These are phyloP conservation scores for Ilex aquifolium DNA, from an alignment of 257 asterid genomes.

Conservation along the genomic window DNA sequence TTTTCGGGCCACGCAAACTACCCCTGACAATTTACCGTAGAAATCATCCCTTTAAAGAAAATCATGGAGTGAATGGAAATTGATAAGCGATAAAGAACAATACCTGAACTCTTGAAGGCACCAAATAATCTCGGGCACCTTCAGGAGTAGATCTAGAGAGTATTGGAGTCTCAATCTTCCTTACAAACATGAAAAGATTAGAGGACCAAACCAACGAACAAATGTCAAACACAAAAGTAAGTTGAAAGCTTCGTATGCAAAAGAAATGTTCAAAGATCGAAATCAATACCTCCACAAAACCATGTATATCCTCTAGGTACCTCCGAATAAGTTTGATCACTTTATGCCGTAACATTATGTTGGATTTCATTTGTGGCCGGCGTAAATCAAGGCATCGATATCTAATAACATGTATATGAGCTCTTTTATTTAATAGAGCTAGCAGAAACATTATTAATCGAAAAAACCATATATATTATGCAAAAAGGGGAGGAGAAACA, in stretches of 20 bases:
- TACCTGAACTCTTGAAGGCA: slow-evolving; percentile 99
- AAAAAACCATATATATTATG: neutral
- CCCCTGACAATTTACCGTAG: no score
- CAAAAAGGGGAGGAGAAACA: neutral
- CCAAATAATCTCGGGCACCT: slow-evolving; percentile 99
- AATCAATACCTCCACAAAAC: slow-evolving; percentile 84
- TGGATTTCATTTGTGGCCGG: slow-evolving; percentile 66
- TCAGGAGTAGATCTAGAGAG: slow-evolving; percentile 99
- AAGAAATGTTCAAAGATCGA: slow-evolving; percentile 6
- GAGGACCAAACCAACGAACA: slow-evolving; percentile 60
- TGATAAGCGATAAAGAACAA: slow-evolving; percentile 6
- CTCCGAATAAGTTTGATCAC: slow-evolving; percentile 87
- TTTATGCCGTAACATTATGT: slow-evolving; percentile 79
- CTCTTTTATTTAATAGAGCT: slow-evolving; percentile 13
- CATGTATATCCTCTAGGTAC: slow-evolving; percentile 82
- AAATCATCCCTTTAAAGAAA: no score
- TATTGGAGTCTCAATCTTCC: slow-evolving; percentile 99
- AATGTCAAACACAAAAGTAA: slow-evolving; percentile 10
- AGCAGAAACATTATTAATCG: neutral
- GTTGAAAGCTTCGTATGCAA: neutral
- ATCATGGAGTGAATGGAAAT: neutral
- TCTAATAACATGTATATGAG: slow-evolving; percentile 31
- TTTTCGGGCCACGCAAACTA: no score
- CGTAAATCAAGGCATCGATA: slow-evolving; percentile 96
- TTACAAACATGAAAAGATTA: slow-evolving; percentile 57